Conservation (phyloP, 805 yeast species). For the Priceomyces castillae region DNA sequence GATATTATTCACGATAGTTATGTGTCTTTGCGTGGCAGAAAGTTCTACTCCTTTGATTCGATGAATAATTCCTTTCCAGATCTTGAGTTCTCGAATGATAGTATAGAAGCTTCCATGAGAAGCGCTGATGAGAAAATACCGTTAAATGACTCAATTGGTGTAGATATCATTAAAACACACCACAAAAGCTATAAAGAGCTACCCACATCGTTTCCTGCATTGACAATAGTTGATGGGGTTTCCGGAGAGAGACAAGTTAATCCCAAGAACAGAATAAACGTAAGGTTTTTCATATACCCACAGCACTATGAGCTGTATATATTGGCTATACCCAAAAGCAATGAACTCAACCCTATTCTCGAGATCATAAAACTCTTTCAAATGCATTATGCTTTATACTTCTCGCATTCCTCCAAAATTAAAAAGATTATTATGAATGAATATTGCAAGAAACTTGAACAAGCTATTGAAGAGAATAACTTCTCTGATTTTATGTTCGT, state of each 20-base stretch:
- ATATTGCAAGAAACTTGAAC: conserved; percentile 31
- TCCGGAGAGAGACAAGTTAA: conserved; percentile 18
- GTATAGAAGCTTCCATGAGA: conserved; percentile 14
- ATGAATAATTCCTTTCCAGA: conserved; percentile 17
- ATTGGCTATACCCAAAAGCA: conserved; percentile 50
- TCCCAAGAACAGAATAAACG: conserved; percentile 26
- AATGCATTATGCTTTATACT: conserved; percentile 39
- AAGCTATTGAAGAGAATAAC: conserved; percentile 30
- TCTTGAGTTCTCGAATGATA: conserved; percentile 14
- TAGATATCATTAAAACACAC: conserved; percentile 27
- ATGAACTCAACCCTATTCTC: conserved; percentile 58
- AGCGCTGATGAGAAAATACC: conserved; percentile 18
- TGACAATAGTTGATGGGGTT: conserved; percentile 14
- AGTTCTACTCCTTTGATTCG: conserved; percentile 30
- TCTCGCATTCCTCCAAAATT: conserved; percentile 34
- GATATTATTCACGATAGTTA: conserved; percentile 32
- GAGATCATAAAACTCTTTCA: conserved; percentile 54
- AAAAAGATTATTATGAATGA: conserved; percentile 31
- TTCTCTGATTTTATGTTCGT: conserved; percentile 34
- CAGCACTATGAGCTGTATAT: conserved; percentile 49
- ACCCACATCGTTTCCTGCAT: conserved; percentile 37
- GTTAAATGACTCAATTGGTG: conserved; percentile 29
- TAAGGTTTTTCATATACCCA: conserved; percentile 41
- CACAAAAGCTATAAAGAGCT: conserved; percentile 30
- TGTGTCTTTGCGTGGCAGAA: conserved; percentile 23